Percentiles rank a stretch among this genome's conserved stretches.
phyloP scores from a whole-genome alignment of 176 grass and related monocot species.

The Hyparrhenia diplandra region DNA sequence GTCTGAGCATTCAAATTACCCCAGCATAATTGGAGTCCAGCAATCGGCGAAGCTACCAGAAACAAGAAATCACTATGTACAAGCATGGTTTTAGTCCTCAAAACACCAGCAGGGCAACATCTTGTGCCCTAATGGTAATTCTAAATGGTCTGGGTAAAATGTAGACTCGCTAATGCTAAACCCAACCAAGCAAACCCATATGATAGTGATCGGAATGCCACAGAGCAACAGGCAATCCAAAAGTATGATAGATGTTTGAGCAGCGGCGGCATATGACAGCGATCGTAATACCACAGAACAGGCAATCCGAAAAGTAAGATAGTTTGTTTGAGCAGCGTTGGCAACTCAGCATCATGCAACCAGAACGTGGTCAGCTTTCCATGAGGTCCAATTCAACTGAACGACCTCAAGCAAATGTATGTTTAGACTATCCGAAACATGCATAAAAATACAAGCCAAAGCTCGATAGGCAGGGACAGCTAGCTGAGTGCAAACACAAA shows the following conservation, averaged over 20 bases:
- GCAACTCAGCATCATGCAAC: neutral
- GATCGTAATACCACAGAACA: no score
- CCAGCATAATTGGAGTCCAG: neutral
- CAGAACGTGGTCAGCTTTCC: neutral
- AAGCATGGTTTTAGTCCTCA: neutral
- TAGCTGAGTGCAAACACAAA: neutral
- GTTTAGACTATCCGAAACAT: neutral
- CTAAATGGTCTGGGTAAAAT: neutral
- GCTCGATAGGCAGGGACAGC: conserved; percentile 1
- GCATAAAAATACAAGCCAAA: neutral
- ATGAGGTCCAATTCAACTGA: neutral
- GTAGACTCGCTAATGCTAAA: neutral
- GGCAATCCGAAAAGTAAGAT: no score
- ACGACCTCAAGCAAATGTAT: neutral
- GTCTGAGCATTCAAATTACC: neutral
- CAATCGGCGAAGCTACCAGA: neutral
- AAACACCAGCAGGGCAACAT: neutral
- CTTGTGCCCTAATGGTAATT: neutral
- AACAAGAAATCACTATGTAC: neutral
- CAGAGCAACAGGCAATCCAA: conserved; percentile 1
- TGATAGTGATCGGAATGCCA: neutral
- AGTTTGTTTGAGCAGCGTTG: no score
- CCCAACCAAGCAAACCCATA: neutral
- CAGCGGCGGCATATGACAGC: no score
- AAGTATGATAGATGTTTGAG: neutral